phyloP scores from a whole-genome alignment of 140 eudicot genomes.

The Cichorium intybus region DNA sequence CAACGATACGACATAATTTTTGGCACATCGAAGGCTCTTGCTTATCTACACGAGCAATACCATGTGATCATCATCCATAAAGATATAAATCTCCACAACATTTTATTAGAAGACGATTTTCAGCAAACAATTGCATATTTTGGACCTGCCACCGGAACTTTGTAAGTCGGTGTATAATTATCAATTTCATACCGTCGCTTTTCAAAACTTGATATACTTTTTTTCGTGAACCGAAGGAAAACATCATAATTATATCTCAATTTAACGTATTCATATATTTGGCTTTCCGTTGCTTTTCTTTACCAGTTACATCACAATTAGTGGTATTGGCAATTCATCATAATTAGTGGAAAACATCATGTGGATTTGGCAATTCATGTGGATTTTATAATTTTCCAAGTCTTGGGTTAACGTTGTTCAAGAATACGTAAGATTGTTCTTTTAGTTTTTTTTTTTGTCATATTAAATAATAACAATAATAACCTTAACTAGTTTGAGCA shows the following conservation, averaged over 20 bases:
- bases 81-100: slow-evolving; percentile 37
- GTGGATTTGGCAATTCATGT: no score
- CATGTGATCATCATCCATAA: slow-evolving; percentile 32
- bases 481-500: no score
- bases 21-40: slow-evolving; percentile 30
- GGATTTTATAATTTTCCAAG: no score
- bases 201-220: background rate
- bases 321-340: no score
- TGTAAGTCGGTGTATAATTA: slow-evolving; percentile 26
- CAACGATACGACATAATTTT: slow-evolving; percentile 22
- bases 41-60: slow-evolving; percentile 34
- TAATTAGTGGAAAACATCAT: no score
- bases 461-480: no score
- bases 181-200: background rate
- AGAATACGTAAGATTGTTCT: no score
- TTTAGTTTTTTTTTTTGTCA: no score
- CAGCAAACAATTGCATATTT: slow-evolving; percentile 39
- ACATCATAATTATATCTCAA: background rate
- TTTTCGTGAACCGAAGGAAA: background rate
- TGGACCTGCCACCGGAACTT: slow-evolving; percentile 34
- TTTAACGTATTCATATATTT: no score
- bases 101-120: slow-evolving; percentile 27
- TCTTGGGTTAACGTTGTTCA: no score
- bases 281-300: background rate
- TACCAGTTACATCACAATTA: no score